phyloP scores from a whole-genome alignment of 2,329 filamentous ascomycete species.

The Talaromyces sp. region DNA sequence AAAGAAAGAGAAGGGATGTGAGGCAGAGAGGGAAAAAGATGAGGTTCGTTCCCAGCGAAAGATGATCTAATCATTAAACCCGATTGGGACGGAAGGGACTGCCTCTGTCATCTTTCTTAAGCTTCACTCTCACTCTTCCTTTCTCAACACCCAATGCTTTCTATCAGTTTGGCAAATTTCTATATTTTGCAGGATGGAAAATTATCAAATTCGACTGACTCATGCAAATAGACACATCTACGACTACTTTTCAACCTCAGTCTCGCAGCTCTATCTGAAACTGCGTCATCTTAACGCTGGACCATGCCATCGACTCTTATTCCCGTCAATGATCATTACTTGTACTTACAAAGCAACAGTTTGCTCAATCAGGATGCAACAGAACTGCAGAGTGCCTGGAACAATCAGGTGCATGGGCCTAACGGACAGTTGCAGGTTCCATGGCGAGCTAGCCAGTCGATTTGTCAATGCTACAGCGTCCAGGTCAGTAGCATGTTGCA shows the following conservation, averaged over 20 bases:
- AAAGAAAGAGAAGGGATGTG: neutral
- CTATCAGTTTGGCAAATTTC: neutral
- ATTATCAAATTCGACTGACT: no score
- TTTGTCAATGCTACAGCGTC: neutral
- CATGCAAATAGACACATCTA: neutral
- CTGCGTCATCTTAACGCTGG: neutral
- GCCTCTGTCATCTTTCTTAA: neutral
- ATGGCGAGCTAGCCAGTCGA: neutral
- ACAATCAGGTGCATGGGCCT: neutral
- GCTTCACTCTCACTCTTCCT: neutral
- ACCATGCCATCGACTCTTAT: neutral
- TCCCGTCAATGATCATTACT: neutral
- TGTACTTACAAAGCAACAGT: neutral
- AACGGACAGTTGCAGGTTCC: neutral
- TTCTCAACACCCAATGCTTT: neutral
- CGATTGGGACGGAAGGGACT: slow-evolving; percentile 10
- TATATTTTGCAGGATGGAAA: no score
- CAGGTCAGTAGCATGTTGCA: neutral
- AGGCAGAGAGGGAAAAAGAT: neutral
- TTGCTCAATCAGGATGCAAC: neutral
- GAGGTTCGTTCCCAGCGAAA: neutral
- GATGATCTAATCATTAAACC: slow-evolving; percentile 19
- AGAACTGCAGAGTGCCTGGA: neutral
- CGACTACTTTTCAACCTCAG: neutral
- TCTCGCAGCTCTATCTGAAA: no score